phyloP scores from a whole-genome alignment of 2,329 filamentous ascomycete genomes.

The Ophiostoma himal-ulmi region DNA sequence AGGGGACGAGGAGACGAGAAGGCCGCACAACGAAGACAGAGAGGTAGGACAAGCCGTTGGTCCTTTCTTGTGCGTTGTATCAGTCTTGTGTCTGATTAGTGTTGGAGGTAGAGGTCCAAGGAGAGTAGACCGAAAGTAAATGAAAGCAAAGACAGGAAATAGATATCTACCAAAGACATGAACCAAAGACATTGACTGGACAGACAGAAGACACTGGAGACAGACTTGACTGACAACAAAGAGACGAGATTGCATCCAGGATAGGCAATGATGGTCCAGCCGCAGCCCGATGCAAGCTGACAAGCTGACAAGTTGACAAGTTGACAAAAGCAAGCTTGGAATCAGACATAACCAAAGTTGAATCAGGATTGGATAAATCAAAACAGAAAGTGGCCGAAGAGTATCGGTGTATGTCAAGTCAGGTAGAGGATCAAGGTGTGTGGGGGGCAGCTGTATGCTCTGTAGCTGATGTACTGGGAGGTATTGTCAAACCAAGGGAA shows the following conservation, averaged over 20 bases:
- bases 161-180: neutral
- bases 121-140: neutral
- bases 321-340: no score
- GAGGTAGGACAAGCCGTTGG: slow-evolving; percentile 12
- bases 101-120: neutral
- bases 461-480: no score
- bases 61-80: neutral
- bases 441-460: neutral
- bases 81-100: neutral
- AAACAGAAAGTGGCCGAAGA: neutral
- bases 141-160: neutral
- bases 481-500: no score
- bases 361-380: no score
- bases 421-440: no score
- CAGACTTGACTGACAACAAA: neutral
- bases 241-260: slow-evolving; percentile 2
- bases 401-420: neutral
- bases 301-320: neutral
- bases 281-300: neutral
- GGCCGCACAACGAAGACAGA: neutral
- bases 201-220: neutral
- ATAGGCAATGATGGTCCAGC: neutral
- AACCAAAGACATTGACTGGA: neutral
- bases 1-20: neutral
- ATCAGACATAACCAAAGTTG: no score